These are phyloP conservation scores for Diospyros lotus DNA, from an alignment of 148 eudicot genomes.

Conservation along the genomic window DNA sequence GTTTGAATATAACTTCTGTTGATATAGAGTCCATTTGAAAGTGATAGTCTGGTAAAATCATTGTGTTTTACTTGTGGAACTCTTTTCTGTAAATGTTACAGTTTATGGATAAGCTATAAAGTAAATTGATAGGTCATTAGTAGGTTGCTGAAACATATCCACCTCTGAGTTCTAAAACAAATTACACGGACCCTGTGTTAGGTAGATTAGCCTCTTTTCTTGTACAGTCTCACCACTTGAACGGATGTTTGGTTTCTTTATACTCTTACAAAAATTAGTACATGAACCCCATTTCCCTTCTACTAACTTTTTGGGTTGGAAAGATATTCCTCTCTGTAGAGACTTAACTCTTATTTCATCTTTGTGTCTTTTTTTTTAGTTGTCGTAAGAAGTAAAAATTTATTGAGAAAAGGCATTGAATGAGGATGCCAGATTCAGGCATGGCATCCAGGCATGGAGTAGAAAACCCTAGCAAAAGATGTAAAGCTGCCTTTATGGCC, in stretches of 20 bases:
- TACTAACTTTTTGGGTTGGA: not conserved
- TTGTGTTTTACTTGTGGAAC: conserved; percentile 3
- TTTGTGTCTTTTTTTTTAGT: not conserved
- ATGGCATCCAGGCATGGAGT: not conserved
- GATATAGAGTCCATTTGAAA: not conserved
- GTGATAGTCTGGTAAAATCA: not conserved
- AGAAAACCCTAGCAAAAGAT: too few relatives aligned
- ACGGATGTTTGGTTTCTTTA: too few relatives aligned
- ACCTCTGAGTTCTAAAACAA: not conserved
- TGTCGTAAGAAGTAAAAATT: not conserved
- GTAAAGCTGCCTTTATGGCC: too few relatives aligned
- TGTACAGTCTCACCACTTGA: not conserved
- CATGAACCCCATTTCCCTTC: not conserved
- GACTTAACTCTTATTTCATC: not conserved
- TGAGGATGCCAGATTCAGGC: not conserved
- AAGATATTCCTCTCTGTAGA: not conserved
- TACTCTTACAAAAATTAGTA: too few relatives aligned
- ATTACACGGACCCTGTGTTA: too few relatives aligned
- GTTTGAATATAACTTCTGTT: not conserved
- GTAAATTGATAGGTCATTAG: not conserved
- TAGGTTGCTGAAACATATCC: not conserved
- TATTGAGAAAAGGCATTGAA: not conserved
- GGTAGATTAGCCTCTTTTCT: too few relatives aligned
- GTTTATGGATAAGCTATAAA: not conserved
- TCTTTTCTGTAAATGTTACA: not conserved